phyloP scores from a whole-genome alignment of 345 rosid species.

The Leavenworthia alabamica region DNA sequence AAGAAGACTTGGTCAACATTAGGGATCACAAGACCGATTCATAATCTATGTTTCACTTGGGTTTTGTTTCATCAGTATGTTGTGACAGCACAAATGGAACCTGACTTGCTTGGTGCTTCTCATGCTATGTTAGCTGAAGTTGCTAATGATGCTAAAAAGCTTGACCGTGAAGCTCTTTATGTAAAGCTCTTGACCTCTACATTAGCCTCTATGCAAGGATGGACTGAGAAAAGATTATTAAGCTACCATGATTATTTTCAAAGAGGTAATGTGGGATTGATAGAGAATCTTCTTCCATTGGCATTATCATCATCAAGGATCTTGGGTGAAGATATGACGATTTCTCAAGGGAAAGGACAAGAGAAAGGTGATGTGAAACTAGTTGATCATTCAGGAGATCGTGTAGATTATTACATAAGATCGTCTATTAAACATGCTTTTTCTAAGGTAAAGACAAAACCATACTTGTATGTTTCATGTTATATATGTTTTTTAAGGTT shows the following conservation, averaged over 20 bases:
- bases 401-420: constrained; percentile 65
- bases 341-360: constrained; percentile 39
- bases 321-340: constrained; percentile 56
- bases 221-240: constrained; percentile 73
- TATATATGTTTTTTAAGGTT: neutral
- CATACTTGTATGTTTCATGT: neutral
- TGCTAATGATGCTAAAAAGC: constrained; percentile 63
- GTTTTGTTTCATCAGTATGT: constrained; percentile 80
- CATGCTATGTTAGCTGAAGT: constrained; percentile 73
- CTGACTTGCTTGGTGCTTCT: constrained; percentile 67
- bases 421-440: constrained; percentile 67
- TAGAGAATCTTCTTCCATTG: constrained; percentile 66
- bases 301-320: constrained; percentile 60
- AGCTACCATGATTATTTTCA: constrained; percentile 68
- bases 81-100: constrained; percentile 53
- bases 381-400: constrained; percentile 48
- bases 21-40: constrained; percentile 62
- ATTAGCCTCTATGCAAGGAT: constrained; percentile 62
- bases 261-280: constrained; percentile 45
- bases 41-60: constrained; percentile 81
- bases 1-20: constrained; percentile 88
- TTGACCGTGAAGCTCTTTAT: constrained; percentile 54
- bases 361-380: constrained; percentile 42
- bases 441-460: constrained; percentile 38
- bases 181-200: constrained; percentile 54